These are phyloP conservation scores for Diaporthe helianthi DNA, from an alignment of 2,329 filamentous ascomycete genomes.

Conservation along the genomic window DNA sequence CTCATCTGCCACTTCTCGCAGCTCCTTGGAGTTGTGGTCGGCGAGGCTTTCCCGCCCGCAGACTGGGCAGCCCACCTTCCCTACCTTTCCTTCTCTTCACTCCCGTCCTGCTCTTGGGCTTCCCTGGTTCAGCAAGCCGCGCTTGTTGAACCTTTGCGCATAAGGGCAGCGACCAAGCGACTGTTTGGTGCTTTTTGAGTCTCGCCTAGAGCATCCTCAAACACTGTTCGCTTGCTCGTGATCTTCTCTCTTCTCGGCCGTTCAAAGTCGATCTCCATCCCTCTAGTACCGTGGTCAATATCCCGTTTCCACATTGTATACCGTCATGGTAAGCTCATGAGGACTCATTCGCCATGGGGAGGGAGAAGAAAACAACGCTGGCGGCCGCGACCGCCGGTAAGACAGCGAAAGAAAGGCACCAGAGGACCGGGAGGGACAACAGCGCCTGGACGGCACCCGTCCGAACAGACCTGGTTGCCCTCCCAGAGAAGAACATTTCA, in stretches of 20 bases:
- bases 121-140: constrained; percentile 27
- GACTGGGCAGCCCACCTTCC: constrained; percentile 12
- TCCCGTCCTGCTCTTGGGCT: constrained; percentile 22
- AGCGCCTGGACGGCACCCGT: constrained; percentile 40
- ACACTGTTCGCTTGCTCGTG: constrained; percentile 23
- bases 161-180: constrained; percentile 12
- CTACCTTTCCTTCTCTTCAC: constrained; percentile 26
- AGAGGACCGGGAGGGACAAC: constrained; percentile 39
- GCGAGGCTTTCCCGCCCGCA: constrained; percentile 15
- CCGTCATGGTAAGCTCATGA: constrained; percentile 39
- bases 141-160: constrained; percentile 24
- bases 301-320: constrained; percentile 9
- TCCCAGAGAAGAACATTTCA: constrained; percentile 45
- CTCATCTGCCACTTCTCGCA: constrained; percentile 19
- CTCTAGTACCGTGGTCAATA: constrained; percentile 4
- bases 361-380: constrained; percentile 40
- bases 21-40: constrained; percentile 17
- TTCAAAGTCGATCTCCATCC: constrained; percentile 19
- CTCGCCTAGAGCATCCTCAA: constrained; percentile 15
- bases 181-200: neutral
- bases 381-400: constrained; percentile 38
- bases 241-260: constrained; percentile 23
- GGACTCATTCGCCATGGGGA: constrained; percentile 39
- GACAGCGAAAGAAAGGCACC: constrained; percentile 44
- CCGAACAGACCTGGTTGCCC: constrained; percentile 41